phyloP scores from a whole-genome alignment of 768 basidiomycete genomes.

The Amyloporia xantha region DNA sequence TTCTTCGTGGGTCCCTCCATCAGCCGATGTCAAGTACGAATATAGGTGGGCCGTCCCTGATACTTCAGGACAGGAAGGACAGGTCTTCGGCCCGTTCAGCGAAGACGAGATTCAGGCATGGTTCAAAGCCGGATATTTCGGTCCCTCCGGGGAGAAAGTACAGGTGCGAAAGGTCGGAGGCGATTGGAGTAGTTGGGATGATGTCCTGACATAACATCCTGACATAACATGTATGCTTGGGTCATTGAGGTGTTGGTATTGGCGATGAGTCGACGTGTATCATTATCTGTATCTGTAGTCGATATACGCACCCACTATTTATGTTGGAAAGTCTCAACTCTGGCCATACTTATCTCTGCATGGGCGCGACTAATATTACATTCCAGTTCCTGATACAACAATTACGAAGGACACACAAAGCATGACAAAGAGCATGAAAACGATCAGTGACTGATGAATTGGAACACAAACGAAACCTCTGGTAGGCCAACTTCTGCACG shows the following conservation, averaged over 20 bases:
- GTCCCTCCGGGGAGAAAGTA: conserved; percentile 68
- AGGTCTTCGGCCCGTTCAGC: conserved; percentile 73
- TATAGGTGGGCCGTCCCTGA: conserved; percentile 71
- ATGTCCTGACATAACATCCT: conserved; percentile 42
- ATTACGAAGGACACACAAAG: background rate
- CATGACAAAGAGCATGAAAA: background rate
- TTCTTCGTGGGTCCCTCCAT: conserved; percentile 66
- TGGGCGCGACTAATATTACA: too few species aligned
- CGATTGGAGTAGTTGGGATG: conserved; percentile 72
- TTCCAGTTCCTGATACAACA: too few species aligned
- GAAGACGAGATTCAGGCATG: conserved; percentile 78
- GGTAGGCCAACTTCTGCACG: conserved; percentile 80
- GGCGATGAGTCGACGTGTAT: conserved; percentile 13
- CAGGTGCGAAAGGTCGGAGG: conserved; percentile 59
- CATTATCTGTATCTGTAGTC: conserved; percentile 20
- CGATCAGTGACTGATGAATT: conserved; percentile 87
- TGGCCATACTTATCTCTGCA: too few species aligned
- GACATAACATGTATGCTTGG: background rate
- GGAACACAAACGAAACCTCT: conserved; percentile 93
- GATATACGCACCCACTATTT: background rate
- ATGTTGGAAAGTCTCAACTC: background rate
- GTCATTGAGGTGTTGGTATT: background rate
- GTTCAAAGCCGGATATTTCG: conserved; percentile 80
- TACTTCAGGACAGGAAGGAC: conserved; percentile 35
- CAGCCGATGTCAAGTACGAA: conserved; percentile 70